Evolutionary conservation across 2,329 filamentous ascomycete species (phyloP).

Genomic region (Trichoderma pleuroti): DNA sequence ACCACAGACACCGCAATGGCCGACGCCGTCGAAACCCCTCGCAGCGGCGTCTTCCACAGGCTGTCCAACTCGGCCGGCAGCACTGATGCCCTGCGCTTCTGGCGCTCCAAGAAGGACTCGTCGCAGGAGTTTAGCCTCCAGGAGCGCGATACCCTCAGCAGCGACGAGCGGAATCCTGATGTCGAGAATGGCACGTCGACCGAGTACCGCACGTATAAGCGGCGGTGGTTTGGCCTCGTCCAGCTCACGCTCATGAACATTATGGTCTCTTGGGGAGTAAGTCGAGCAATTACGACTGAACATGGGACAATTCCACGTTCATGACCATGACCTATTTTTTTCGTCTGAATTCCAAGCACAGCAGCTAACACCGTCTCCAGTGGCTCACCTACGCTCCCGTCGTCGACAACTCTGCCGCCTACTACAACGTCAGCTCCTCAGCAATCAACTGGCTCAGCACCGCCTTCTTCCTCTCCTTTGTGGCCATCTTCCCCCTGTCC

Average conservation of each 20-base stretch:
- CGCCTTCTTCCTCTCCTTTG: conserved; percentile 81
- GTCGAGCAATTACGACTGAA: conserved; percentile 36
- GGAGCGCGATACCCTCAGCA: conserved; percentile 22
- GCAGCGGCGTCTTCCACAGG: conserved; percentile 12
- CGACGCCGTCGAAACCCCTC: not conserved
- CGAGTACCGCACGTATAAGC: conserved; percentile 63
- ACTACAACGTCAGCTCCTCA: conserved; percentile 71
- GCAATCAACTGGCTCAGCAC: conserved; percentile 92
- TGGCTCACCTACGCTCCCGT: conserved; percentile 93
- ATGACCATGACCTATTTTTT: not conserved
- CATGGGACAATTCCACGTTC: not conserved
- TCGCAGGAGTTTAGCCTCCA: conserved; percentile 30
- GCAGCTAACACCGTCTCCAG: conserved; percentile 32
- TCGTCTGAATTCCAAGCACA: too few relatives aligned
- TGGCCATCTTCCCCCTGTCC: conserved; percentile 64
- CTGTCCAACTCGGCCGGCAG: conserved; percentile 24
- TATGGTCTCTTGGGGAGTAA: conserved; percentile 91
- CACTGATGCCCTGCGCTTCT: conserved; percentile 27
- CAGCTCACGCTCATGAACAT: conserved; percentile 88
- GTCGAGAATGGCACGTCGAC: conserved; percentile 28
- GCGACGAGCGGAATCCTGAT: conserved; percentile 18
- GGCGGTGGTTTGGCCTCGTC: conserved; percentile 81
- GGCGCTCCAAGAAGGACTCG: conserved; percentile 30
- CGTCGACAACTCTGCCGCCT: conserved; percentile 66
- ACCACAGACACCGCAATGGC: not conserved